A percentile compares a stretch with the other conserved stretches of the same genome.
phyloP scores from a whole-genome alignment of 306 rosid genomes.

The Begonia peltatifolia region DNA sequence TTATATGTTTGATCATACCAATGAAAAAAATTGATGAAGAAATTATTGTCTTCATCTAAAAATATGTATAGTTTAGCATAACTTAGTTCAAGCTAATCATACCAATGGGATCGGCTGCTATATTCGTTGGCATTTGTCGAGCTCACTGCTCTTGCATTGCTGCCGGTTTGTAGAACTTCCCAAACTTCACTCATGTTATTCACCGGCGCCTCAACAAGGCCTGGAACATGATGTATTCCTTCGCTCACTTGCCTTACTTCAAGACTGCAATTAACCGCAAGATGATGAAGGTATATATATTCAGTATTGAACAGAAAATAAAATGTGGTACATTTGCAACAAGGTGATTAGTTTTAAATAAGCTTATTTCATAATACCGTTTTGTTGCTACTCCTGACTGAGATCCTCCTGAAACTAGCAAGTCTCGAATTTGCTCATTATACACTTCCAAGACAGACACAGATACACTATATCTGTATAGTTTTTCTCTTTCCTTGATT shows the following conservation, averaged over 20 bases:
- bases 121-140: conserved; percentile 89
- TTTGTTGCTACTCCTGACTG: conserved; percentile 47
- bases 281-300: conserved; percentile 4
- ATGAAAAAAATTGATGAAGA: not conserved
- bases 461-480: conserved; percentile 48
- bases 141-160: conserved; percentile 89
- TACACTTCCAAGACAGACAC: conserved; percentile 95
- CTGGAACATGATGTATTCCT: conserved; percentile 87
- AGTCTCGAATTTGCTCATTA: conserved; percentile 91
- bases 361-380: conserved; percentile 32
- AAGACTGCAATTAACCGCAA: conserved; percentile 36
- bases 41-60: no score
- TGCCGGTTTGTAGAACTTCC: conserved; percentile 95
- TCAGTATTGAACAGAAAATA: not conserved
- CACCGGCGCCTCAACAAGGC: conserved; percentile 81
- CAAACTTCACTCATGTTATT: conserved; percentile 78
- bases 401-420: conserved; percentile 51
- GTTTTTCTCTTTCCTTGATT: conserved; percentile 42
- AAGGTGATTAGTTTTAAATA: not conserved
- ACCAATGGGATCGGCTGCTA: conserved; percentile 96
- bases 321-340: not conserved
- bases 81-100: no score
- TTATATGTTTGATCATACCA: not conserved
- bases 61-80: no score
- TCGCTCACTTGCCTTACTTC: conserved; percentile 81